Percentiles rank a stretch among this genome's conserved stretches.
Conservation (phyloP, 2,329 filamentous ascomycete genomes). For the Epichloe sp. region DNA sequence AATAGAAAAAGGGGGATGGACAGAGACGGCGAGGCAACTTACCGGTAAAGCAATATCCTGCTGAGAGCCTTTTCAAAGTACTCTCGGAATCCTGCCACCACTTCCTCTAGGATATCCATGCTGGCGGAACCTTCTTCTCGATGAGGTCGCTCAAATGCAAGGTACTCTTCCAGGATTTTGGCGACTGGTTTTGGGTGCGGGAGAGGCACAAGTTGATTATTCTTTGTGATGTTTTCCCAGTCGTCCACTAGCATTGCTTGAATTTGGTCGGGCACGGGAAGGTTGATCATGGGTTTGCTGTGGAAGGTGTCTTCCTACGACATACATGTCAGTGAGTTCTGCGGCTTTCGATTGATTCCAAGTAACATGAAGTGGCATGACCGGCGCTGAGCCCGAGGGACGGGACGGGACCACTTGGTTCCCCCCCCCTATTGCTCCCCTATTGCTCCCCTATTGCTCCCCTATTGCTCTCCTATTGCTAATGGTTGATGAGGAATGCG, state of each 20-base stretch:
- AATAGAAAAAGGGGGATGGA: not conserved
- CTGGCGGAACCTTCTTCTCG: conserved; percentile 55
- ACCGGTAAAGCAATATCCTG: conserved; percentile 75
- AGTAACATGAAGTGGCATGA: not conserved
- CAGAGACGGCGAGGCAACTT: conserved; percentile 4
- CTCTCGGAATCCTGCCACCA: conserved; percentile 71
- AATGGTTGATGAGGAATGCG: not conserved
- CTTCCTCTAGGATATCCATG: conserved; percentile 78
- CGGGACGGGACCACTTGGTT: not conserved
- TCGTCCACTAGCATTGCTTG: conserved; percentile 93
- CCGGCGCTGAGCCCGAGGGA: no score
- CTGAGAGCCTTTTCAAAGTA: conserved; percentile 90
- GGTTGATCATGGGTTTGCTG: conserved; percentile 69
- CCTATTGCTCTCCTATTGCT: no score
- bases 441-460: no score
- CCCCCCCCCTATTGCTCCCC: not conserved
- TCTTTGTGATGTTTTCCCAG: conserved; percentile 98
- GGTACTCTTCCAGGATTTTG: conserved; percentile 70
- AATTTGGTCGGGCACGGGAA: conserved; percentile 76
- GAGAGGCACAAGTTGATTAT: conserved; percentile 75
- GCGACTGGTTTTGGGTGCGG: conserved; percentile 65
- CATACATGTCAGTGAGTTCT: not conserved
- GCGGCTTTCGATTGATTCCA: not conserved
- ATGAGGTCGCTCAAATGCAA: conserved; percentile 53
- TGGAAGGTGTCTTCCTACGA: conserved; percentile 77